Percentiles rank a stretch among this genome's conserved stretches.
Conservation (phyloP, 148 eudicot species). For the Vaccinium vitisidaea region DNA sequence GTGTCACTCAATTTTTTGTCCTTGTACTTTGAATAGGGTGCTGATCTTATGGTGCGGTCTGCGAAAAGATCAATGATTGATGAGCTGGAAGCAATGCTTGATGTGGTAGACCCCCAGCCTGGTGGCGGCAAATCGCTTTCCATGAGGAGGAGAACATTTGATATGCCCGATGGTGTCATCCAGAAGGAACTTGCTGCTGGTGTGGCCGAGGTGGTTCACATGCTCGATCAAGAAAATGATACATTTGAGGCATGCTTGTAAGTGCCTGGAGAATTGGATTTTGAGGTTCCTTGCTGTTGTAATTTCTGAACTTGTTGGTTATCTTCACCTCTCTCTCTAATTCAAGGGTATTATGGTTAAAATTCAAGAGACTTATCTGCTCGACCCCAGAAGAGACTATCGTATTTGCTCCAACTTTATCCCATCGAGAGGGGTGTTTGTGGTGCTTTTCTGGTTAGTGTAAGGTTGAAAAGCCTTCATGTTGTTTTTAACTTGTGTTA, state of each 20-base stretch:
- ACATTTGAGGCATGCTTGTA: slow-evolving; percentile 35
- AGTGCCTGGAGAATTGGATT: not conserved
- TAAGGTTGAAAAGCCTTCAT: not conserved
- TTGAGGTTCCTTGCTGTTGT: slow-evolving; percentile 14
- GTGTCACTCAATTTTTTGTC: not conserved
- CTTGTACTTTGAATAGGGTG: slow-evolving; percentile 46
- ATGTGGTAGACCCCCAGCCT: slow-evolving; percentile 93
- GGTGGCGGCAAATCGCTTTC: slow-evolving; percentile 50
- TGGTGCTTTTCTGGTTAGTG: slow-evolving; percentile 1
- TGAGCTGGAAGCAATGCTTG: slow-evolving; percentile 97
- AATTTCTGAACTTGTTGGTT: slow-evolving; percentile 5
- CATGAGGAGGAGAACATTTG: slow-evolving; percentile 79
- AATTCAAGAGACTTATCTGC: not conserved
- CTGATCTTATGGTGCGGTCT: slow-evolving; percentile 83
- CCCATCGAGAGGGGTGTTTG: not conserved
- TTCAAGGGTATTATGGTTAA: not conserved
- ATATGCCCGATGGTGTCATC: slow-evolving; percentile 77
- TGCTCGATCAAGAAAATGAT: slow-evolving; percentile 56
- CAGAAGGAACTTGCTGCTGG: slow-evolving; percentile 88
- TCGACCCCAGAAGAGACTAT: not conserved
- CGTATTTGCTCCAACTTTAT: not conserved
- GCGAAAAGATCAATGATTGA: slow-evolving; percentile 93
- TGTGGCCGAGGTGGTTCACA: slow-evolving; percentile 79
- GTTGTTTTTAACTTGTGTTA: not conserved
- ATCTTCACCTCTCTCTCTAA: not conserved